Evolutionary conservation across 345 rosid genomes (phyloP).

Genomic region (Dimocarpus longan): DNA sequence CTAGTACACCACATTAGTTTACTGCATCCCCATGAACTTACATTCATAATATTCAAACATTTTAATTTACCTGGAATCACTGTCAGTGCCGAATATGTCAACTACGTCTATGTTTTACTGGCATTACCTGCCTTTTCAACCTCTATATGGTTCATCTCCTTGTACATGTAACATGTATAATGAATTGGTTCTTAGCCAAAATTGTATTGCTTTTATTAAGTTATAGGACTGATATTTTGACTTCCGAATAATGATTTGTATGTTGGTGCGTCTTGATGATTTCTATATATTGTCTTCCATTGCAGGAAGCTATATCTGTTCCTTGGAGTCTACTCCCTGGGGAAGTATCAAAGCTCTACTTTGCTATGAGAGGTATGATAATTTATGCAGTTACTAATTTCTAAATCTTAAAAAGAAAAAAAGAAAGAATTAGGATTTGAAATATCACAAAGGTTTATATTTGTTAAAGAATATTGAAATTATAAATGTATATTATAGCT

Average conservation of each 20-base stretch:
- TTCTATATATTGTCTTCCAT: background rate
- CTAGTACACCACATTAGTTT: background rate
- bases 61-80: background rate
- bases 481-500: no score
- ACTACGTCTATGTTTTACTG: background rate
- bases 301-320: conserved; percentile 76
- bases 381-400: conserved; percentile 5
- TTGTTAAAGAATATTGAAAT: background rate
- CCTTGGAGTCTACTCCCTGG: conserved; percentile 80
- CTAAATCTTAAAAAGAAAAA: background rate
- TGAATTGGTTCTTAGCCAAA: background rate
- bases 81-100: background rate
- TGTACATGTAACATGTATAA: background rate
- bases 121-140: background rate
- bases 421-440: background rate
- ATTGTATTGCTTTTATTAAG: background rate
- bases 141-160: background rate
- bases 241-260: background rate
- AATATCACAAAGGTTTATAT: background rate
- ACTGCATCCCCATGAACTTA: background rate
- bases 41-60: background rate
- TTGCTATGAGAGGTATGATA: conserved; percentile 77
- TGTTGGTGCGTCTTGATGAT: background rate
- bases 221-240: background rate
- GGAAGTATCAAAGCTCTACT: conserved; percentile 77